Evolutionary conservation across 108 stramenopile genomes (phyloP).

Genomic region (Phaeodactylum tricornutum): DNA sequence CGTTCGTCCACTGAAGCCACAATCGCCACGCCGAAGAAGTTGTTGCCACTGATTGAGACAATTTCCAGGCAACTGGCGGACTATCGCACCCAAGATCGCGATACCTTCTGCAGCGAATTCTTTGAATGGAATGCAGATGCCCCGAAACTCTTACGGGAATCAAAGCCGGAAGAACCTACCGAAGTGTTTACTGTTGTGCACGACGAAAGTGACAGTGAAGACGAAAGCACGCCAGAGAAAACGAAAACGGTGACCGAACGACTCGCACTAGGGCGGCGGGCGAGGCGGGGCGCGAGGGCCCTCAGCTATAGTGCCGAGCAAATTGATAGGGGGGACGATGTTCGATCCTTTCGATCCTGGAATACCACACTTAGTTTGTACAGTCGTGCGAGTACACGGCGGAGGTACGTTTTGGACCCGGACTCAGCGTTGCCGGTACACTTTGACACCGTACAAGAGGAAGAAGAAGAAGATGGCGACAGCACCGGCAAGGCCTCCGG

Average conservation of each 20-base stretch:
- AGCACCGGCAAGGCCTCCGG: neutral
- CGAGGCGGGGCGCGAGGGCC: slow-evolving; percentile 35
- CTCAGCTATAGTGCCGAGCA: slow-evolving; percentile 38
- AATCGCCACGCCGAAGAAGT: too few relatives aligned
- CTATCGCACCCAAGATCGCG: slow-evolving; percentile 3
- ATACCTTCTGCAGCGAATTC: slow-evolving; percentile 29
- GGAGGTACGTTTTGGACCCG: slow-evolving; percentile 33
- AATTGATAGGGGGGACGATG: slow-evolving; percentile 48
- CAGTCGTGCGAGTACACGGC: slow-evolving; percentile 47
- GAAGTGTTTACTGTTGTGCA: too few relatives aligned
- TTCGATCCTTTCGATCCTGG: slow-evolving; percentile 44
- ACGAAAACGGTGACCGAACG: slow-evolving; percentile 12
- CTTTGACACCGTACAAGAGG: slow-evolving; percentile 1
- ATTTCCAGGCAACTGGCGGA: slow-evolving; percentile 9
- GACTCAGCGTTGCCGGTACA: slow-evolving; percentile 14
- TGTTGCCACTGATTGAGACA: slow-evolving; percentile 5
- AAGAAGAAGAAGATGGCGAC: slow-evolving; percentile 13
- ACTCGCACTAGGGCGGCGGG: slow-evolving; percentile 39
- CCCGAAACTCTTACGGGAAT: slow-evolving; percentile 19
- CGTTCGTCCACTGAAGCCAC: too few relatives aligned
- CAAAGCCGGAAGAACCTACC: too few relatives aligned
- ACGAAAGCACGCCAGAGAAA: neutral
- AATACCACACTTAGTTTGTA: slow-evolving; percentile 43
- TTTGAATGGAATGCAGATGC: slow-evolving; percentile 35
- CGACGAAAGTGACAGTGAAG: too few relatives aligned